phyloP scores from a whole-genome alignment of 2,329 filamentous ascomycete species.

The Myriosclerotinia curreyana region DNA sequence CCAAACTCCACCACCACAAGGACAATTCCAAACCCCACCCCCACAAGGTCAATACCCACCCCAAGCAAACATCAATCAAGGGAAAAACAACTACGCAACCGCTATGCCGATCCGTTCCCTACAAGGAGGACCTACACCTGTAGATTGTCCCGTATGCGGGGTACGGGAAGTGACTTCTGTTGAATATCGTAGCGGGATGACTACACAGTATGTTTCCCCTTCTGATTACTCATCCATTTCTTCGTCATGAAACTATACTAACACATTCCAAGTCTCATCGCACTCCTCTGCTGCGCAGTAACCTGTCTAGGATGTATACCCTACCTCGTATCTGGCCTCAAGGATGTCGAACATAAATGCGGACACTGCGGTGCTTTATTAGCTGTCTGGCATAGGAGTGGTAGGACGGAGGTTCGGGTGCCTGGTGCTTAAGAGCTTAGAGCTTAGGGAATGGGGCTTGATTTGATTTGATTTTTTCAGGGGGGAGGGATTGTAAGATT shows the following conservation, averaged over 20 bases:
- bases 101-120: slow-evolving; percentile 25
- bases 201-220: slow-evolving; percentile 28
- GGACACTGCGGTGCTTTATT: slow-evolving; percentile 43
- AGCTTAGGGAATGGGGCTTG: too few species aligned
- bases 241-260: not conserved
- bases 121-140: slow-evolving; percentile 25
- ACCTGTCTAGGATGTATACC: slow-evolving; percentile 44
- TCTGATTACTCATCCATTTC: not conserved
- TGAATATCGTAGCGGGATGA: slow-evolving; percentile 28
- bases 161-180: slow-evolving; percentile 28
- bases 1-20: not conserved
- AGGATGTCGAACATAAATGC: slow-evolving; percentile 47
- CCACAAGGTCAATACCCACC: slow-evolving; percentile 10
- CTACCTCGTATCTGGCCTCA: slow-evolving; percentile 44
- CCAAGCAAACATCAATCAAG: slow-evolving; percentile 14
- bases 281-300: slow-evolving; percentile 29
- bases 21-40: slow-evolving; percentile 3
- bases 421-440: not conserved
- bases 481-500: not conserved
- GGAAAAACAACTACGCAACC: slow-evolving; percentile 22
- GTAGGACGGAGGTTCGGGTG: slow-evolving; percentile 41
- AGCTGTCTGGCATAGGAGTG: slow-evolving; percentile 45
- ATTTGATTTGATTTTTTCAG: not conserved
- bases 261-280: slow-evolving; percentile 25
- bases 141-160: slow-evolving; percentile 33